These are phyloP conservation scores for Talaromyces borbonicus DNA, from an alignment of 495 filamentous ascomycete species.

Conservation along the genomic window DNA sequence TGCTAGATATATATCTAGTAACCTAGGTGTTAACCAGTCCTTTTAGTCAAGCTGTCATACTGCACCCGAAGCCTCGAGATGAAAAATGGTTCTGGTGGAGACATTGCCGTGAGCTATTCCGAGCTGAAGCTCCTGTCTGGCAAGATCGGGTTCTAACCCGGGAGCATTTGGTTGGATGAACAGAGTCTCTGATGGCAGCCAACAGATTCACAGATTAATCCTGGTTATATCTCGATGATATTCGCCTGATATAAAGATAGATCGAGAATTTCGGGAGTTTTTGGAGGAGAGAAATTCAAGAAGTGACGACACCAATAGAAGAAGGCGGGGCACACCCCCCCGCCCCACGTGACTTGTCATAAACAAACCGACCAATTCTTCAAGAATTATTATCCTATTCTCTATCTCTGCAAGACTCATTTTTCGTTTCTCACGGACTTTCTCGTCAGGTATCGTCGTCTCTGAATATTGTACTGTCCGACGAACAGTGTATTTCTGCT, in stretches of 20 bases:
- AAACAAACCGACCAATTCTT: not conserved
- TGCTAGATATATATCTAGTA: no score
- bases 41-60: no score
- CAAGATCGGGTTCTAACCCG: not conserved
- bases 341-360: not conserved
- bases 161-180: no score
- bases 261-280: not conserved
- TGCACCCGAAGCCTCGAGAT: not conserved
- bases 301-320: conserved; percentile 1
- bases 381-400: not conserved
- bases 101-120: not conserved
- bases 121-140: not conserved
- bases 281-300: not conserved
- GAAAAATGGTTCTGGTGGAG: not conserved
- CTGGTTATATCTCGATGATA: no score
- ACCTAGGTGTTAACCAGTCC: no score
- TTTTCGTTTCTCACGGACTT: not conserved
- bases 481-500: not conserved
- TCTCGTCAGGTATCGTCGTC: not conserved
- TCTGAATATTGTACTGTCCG: not conserved
- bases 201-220: no score
- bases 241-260: no score
- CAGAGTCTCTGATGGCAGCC: no score
- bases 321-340: conserved; percentile 1
- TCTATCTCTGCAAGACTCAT: not conserved